Conservation (phyloP, 179 eudicot genomes). For the Heliamphora pulchella region DNA sequence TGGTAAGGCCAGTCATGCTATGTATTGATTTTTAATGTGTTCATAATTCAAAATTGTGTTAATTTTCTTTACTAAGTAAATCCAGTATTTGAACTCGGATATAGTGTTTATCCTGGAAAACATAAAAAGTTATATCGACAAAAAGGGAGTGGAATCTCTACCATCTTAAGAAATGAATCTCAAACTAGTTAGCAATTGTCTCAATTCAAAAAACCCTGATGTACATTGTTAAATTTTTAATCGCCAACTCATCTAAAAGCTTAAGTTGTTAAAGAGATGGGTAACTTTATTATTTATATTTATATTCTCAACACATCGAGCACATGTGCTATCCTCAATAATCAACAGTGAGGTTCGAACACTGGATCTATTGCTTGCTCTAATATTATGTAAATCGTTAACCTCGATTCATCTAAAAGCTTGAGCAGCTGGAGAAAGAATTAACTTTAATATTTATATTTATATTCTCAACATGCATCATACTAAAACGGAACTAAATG, state of each 20-base stretch:
- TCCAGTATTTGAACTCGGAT: not conserved
- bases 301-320: no score
- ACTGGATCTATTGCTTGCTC: no score
- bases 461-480: not conserved
- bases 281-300: no score
- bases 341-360: no score
- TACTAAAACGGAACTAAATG: not conserved
- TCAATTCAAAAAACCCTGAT: not conserved
- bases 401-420: no score
- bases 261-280: no score
- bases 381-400: no score
- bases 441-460: no score
- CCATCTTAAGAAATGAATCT: not conserved
- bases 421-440: no score
- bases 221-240: not conserved
- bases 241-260: no score
- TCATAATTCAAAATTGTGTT: not conserved
- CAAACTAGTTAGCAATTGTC: not conserved
- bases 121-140: not conserved
- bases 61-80: not conserved
- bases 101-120: not conserved
- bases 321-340: no score
- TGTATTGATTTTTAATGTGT: not conserved
- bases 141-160: not conserved
- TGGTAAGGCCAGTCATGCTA: slow-evolving; percentile 3